These are phyloP conservation scores for Aspergillus baeticus DNA, from an alignment of 495 filamentous ascomycete species.

Conservation along the genomic window DNA sequence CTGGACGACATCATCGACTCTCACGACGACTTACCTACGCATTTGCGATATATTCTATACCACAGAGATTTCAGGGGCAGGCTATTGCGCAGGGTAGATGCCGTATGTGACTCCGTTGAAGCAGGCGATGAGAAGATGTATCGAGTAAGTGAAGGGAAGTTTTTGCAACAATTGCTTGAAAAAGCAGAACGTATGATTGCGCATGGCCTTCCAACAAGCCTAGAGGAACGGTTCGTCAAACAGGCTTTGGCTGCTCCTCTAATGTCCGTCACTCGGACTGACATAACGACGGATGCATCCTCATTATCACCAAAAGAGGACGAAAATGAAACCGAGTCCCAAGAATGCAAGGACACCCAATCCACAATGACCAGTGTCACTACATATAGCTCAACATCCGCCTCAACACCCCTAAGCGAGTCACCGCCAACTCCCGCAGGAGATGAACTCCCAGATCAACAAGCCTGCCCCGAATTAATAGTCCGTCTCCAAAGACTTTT, in stretches of 20 bases:
- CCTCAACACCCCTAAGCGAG: conserved; percentile 45
- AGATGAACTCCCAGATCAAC: conserved; percentile 31
- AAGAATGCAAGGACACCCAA: conserved; percentile 31
- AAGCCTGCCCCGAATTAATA: conserved; percentile 46
- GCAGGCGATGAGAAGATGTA: conserved; percentile 82
- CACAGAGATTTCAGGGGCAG: conserved; percentile 37
- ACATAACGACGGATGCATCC: conserved; percentile 23
- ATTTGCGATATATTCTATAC: conserved; percentile 58
- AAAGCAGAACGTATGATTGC: conserved; percentile 73
- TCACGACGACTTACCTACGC: conserved; percentile 52
- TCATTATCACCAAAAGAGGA: conserved; percentile 9
- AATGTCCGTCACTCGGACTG: conserved; percentile 55
- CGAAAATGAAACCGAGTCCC: conserved; percentile 28
- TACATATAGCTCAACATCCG: conserved; percentile 31
- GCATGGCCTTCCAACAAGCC: conserved; percentile 66
- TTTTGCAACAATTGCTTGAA: conserved; percentile 60
- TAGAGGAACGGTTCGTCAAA: conserved; percentile 82
- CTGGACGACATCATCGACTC: conserved; percentile 79
- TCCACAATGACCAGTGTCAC: conserved; percentile 28
- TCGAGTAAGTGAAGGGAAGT: conserved; percentile 66
- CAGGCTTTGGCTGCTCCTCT: conserved; percentile 75
- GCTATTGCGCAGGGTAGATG: conserved; percentile 54
- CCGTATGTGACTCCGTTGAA: conserved; percentile 75
- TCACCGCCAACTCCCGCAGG: conserved; percentile 18
- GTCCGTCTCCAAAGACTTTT: conserved; percentile 67